Evolutionary conservation across 2,329 filamentous ascomycete genomes (phyloP).

Genomic region (Colletotrichum tanaceti): DNA sequence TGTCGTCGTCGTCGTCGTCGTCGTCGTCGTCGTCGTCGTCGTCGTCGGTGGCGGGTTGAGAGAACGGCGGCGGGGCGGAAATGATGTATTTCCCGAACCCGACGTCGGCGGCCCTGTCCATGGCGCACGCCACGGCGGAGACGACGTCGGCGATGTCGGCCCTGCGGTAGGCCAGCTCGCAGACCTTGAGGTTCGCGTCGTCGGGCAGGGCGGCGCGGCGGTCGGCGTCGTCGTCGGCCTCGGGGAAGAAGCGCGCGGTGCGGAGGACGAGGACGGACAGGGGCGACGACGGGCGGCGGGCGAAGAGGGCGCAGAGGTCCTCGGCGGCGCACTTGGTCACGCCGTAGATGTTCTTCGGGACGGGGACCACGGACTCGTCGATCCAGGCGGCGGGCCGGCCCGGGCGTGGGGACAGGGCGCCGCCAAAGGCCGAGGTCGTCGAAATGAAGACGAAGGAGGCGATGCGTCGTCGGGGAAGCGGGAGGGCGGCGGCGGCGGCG

Average conservation of each 20-base stretch:
- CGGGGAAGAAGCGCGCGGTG: constrained; percentile 62
- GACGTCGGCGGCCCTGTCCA: constrained; percentile 49
- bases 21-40: background rate
- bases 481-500: constrained; percentile 3
- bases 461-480: constrained; percentile 39
- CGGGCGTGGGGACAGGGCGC: constrained; percentile 51
- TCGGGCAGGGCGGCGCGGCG: constrained; percentile 51
- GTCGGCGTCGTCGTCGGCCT: constrained; percentile 58
- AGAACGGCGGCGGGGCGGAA: constrained; percentile 57
- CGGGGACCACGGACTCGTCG: constrained; percentile 53
- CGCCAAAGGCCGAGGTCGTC: constrained; percentile 60
- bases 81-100: constrained; percentile 57
- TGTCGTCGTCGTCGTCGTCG: constrained; percentile 21
- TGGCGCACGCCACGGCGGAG: constrained; percentile 53
- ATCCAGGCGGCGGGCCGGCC: constrained; percentile 58
- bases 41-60: constrained; percentile 44
- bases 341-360: constrained; percentile 62
- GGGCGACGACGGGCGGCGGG: constrained; percentile 51
- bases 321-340: constrained; percentile 62
- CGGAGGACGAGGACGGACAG: constrained; percentile 58
- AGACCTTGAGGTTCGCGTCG: constrained; percentile 57
- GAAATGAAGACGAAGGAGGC: constrained; percentile 59
- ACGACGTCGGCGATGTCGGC: constrained; percentile 59
- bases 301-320: constrained; percentile 58
- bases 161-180: constrained; percentile 60